Evolutionary conservation across 2,329 filamentous ascomycete genomes (phyloP).

Genomic region (Paecilomyces variotii): DNA sequence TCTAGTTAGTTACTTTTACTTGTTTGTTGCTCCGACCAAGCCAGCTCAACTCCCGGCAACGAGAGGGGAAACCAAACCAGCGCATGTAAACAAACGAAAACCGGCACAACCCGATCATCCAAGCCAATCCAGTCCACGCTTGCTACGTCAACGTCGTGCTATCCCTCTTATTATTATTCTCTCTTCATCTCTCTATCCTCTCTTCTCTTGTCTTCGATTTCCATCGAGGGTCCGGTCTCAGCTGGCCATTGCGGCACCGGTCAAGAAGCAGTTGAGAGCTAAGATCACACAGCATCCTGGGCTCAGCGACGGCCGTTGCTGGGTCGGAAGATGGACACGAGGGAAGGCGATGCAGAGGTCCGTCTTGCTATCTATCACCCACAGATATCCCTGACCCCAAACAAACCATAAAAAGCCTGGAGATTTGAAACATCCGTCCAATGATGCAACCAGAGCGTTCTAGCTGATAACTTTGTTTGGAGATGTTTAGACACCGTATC

Average conservation of each 20-base stretch:
- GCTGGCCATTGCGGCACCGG: background rate
- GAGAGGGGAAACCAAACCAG: background rate
- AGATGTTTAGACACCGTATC: constrained; percentile 3
- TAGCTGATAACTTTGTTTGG: background rate
- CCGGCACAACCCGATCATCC: background rate
- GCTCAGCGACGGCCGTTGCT: background rate
- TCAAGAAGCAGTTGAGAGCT: background rate
- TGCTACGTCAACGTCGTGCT: background rate
- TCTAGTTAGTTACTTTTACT: background rate
- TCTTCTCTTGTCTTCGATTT: background rate
- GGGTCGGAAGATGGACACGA: background rate
- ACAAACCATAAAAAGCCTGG: background rate
- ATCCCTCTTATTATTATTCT: too few relatives aligned
- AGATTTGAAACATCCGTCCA: background rate
- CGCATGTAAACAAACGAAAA: background rate
- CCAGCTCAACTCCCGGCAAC: background rate
- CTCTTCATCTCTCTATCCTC: too few relatives aligned
- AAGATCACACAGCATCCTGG: background rate
- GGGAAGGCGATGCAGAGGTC: background rate
- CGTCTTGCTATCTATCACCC: background rate
- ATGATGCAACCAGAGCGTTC: background rate
- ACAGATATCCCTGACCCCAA: background rate
- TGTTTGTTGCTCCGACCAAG: background rate
- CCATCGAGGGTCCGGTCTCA: background rate
- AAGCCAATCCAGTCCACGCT: background rate